phyloP scores from a whole-genome alignment of 331 rosid genomes.

The Erythrophleum ivorense region DNA sequence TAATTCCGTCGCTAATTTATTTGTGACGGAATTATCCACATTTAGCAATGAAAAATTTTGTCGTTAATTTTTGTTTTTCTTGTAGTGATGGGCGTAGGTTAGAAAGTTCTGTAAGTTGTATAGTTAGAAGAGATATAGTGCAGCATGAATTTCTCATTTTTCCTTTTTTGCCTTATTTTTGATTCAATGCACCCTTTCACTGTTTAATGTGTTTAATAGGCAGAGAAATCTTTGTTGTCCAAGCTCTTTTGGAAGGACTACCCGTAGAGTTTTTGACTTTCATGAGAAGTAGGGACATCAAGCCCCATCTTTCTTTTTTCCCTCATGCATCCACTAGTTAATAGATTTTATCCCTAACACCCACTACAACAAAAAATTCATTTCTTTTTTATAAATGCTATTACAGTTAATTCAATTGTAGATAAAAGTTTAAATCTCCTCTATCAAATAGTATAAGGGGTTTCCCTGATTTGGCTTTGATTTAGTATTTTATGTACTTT shows the following conservation, averaged over 20 bases:
- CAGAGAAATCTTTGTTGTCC: slow-evolving; percentile 61
- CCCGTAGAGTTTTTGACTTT: slow-evolving; percentile 77
- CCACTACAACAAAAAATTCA: background rate
- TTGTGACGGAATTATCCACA: too few species aligned
- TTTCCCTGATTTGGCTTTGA: background rate
- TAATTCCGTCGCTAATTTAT: too few species aligned
- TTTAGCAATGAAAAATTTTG: too few species aligned
- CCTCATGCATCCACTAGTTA: slow-evolving; percentile 26
- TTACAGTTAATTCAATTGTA: slow-evolving; percentile 1
- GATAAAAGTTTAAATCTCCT: slow-evolving; percentile 18
- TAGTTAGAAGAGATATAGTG: slow-evolving; percentile 80
- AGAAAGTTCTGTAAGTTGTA: slow-evolving; percentile 69
- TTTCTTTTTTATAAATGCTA: background rate
- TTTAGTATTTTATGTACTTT: background rate
- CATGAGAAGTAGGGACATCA: slow-evolving; percentile 64
- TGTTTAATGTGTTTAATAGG: slow-evolving; percentile 39
- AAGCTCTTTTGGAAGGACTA: slow-evolving; percentile 77
- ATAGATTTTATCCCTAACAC: background rate
- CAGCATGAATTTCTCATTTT: slow-evolving; percentile 35
- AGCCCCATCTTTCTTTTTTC: slow-evolving; percentile 47
- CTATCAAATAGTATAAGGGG: too few species aligned
- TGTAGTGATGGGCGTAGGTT: slow-evolving; percentile 50
- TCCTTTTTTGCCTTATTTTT: too few species aligned
- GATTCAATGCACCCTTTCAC: background rate
- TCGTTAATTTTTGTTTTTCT: too few species aligned